Conservation (phyloP, 495 filamentous ascomycete species). For the Collariella sp. region DNA sequence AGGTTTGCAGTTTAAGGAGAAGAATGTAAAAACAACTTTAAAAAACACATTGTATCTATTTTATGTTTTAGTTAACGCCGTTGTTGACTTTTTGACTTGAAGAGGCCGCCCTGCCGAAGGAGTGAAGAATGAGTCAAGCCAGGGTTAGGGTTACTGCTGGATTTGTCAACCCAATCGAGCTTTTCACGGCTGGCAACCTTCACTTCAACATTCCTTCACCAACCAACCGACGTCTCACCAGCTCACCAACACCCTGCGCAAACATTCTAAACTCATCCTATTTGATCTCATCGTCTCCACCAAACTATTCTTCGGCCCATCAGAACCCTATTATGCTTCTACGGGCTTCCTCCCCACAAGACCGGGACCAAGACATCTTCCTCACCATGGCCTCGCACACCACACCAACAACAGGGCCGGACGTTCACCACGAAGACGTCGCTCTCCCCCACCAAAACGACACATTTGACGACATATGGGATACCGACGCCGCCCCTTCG, state of each 20-base stretch:
- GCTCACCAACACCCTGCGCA: neutral
- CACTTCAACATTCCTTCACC: neutral
- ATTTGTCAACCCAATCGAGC: neutral
- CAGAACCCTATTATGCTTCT: slow-evolving; percentile 17
- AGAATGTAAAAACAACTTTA: neutral
- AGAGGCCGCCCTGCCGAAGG: neutral
- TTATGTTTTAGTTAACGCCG: neutral
- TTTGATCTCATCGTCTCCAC: neutral
- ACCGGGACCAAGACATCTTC: slow-evolving; percentile 17
- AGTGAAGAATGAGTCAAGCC: too few species aligned
- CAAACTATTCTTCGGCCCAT: neutral
- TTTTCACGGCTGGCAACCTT: neutral
- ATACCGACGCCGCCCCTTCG: neutral
- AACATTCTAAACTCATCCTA: neutral
- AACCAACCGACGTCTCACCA: neutral
- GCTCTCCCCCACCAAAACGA: slow-evolving; percentile 1
- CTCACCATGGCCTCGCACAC: slow-evolving; percentile 16
- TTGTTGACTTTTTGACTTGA: neutral
- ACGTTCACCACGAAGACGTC: neutral
- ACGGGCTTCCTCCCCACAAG: slow-evolving; percentile 9
- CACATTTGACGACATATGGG: slow-evolving; percentile 26
- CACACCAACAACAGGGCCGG: neutral
- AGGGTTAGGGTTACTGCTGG: neutral
- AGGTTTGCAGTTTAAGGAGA: neutral
- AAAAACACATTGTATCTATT: neutral